Base-by-base conservation (phyloP, 2,329 filamentous ascomycete genomes). In the Spiromastix sp. region DNA sequence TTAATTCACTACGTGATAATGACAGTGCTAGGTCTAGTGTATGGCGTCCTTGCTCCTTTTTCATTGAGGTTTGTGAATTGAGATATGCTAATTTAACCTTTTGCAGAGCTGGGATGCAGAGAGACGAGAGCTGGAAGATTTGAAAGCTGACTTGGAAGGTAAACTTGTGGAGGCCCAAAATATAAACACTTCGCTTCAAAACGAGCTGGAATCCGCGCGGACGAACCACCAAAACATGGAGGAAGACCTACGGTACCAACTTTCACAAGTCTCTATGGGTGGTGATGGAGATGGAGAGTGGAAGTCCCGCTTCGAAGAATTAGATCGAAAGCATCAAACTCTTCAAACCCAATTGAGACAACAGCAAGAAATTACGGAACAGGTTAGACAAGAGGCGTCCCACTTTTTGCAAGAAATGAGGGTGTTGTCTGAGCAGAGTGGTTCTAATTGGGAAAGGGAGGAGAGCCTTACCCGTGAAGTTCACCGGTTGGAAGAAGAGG, bases 321-420 rank as follows among this genome's bases (percentile, higher is more conserved):
- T 75, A n/a, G 68, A 77, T 44, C 60, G 61, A 31, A 66, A 74
- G 40, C 83, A 95, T 48, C 71, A 79, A 38, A 73, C 75, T 28
- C 61, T 87, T 15, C 75, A 81, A 43, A 57, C 60, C 22, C 72
- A 80, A 19, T 61, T 89, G 15, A 64, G 68, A 34, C 72, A 87
- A 43, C 89, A 96, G 55, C 79, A 85, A 46, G 72, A 81, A 38
- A 73, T 91, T 2, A 93, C 86, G 0, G 81, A 93, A 42, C 83
- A 94, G 50, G 91, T 95, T 20, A 77, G 84, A 16, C 75, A 73
- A 36, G 85, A 95, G 61, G 86, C 87, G 0, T 78, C 84, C 38
- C 73, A 78, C 32, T 94, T 89, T 54, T 61, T 98, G 28, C 71
- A 75, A 42, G 91, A 98, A 59, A 98, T 96, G 91, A 79, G 84